A percentile compares a stretch with the other conserved stretches of the same genome.
These are phyloP conservation scores for Escovopsis sp. DNA, from an alignment of 2,329 filamentous ascomycete species.

Conservation along the genomic window DNA sequence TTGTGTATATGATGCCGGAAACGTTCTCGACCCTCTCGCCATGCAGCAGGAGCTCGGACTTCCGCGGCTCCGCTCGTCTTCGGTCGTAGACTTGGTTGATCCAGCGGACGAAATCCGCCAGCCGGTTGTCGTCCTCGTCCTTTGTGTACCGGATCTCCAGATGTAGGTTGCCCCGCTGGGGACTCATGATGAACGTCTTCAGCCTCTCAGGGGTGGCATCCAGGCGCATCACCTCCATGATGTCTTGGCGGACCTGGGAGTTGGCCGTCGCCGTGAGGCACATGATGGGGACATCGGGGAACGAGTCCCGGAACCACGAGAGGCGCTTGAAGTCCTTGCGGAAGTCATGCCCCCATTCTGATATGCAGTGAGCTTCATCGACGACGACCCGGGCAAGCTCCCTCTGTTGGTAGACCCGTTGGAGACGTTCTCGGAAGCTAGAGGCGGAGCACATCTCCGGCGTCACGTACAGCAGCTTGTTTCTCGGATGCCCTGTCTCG, in stretches of 20 bases:
- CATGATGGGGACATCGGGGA: constrained; percentile 78
- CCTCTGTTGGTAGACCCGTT: constrained; percentile 60
- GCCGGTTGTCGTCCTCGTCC: constrained; percentile 58
- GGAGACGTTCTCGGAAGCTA: constrained; percentile 60
- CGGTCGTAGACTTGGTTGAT: constrained; percentile 58
- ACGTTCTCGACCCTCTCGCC: constrained; percentile 48
- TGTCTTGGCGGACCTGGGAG: constrained; percentile 62
- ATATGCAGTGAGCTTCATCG: constrained; percentile 94
- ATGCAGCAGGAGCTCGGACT: constrained; percentile 38
- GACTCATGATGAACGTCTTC: constrained; percentile 69
- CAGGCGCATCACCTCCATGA: constrained; percentile 60
- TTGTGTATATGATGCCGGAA: constrained; percentile 67
- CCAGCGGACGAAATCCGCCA: constrained; percentile 63
- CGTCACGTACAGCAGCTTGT: constrained; percentile 79
- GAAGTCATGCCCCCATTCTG: constrained; percentile 97
- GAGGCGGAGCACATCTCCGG: constrained; percentile 74
- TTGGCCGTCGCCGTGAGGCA: constrained; percentile 90
- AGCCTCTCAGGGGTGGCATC: constrained; percentile 42
- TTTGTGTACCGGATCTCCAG: constrained; percentile 76
- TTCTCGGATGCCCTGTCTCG: constrained; percentile 72
- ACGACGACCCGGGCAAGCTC: constrained; percentile 82
- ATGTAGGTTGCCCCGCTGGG: constrained; percentile 73
- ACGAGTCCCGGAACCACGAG: constrained; percentile 69
- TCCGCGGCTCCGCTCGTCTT: constrained; percentile 44
- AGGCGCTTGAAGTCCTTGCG: constrained; percentile 82